phyloP scores from a whole-genome alignment of 1,284 basidiomycete genomes.

The Vanrija sp. region DNA sequence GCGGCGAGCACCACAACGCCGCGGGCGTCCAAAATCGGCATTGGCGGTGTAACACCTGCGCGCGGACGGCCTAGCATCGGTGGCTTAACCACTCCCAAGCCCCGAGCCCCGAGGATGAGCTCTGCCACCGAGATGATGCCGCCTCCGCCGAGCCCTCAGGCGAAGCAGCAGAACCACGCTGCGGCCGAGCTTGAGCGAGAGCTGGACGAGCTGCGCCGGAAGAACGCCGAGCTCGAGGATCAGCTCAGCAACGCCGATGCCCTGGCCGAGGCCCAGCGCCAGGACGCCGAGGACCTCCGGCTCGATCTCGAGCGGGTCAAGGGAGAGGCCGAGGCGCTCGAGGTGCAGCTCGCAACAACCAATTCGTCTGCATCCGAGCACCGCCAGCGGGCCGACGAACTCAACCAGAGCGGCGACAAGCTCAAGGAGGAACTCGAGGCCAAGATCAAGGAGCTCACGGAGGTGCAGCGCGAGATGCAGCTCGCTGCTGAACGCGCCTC shows the following conservation, averaged over 20 bases:
- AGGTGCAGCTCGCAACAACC: conserved; percentile 28
- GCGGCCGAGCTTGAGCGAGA: conserved; percentile 48
- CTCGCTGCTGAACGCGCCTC: conserved; percentile 37
- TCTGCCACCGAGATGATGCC: conserved; percentile 44
- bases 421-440: conserved; percentile 25
- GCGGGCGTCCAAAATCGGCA: conserved; percentile 35
- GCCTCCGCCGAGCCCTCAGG: conserved; percentile 47
- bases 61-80: conserved; percentile 40
- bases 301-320: conserved; percentile 26
- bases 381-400: conserved; percentile 29
- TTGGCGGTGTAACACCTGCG: conserved; percentile 29
- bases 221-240: conserved; percentile 37
- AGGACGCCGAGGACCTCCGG: conserved; percentile 20
- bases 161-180: conserved; percentile 15
- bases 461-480: conserved; percentile 40
- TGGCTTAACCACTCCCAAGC: conserved; percentile 41
- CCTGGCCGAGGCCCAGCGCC: not conserved
- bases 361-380: conserved; percentile 42
- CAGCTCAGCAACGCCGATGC: conserved; percentile 11
- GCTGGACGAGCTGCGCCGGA: conserved; percentile 29
- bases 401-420: conserved; percentile 31
- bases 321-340: conserved; percentile 31
- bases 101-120: conserved; percentile 28
- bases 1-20: conserved; percentile 33
- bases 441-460: conserved; percentile 33